Evolutionary conservation across 352 stramenopile species (phyloP).

Genomic region (Phytophthora sojae): DNA sequence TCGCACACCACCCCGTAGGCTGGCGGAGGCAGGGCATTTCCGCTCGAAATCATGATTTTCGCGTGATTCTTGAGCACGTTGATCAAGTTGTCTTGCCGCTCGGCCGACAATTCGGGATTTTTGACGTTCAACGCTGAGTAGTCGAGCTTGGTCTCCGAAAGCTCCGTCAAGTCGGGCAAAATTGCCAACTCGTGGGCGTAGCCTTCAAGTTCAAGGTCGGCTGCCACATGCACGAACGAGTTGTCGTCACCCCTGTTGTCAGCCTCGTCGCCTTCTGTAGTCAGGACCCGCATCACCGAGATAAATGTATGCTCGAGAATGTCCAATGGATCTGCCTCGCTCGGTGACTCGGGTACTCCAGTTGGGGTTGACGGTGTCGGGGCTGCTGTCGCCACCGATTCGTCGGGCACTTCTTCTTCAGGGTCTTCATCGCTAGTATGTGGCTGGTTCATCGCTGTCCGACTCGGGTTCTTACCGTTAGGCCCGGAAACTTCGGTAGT

Average conservation of each 20-base stretch:
- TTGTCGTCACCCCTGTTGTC: background rate
- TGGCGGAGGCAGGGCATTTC: constrained; percentile 5
- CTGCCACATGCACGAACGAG: background rate
- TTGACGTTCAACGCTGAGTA: background rate
- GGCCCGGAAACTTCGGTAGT: no score
- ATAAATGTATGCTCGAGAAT: background rate
- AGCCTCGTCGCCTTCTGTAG: background rate
- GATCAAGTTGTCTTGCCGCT: background rate
- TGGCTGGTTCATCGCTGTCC: no score
- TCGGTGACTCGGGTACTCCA: no score
- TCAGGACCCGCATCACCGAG: background rate
- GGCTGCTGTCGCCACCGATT: no score
- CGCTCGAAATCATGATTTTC: constrained; percentile 10
- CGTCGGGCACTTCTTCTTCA: no score
- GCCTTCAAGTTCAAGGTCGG: background rate
- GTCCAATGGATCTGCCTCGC: background rate
- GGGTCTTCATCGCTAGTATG: no score
- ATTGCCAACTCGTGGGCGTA: background rate
- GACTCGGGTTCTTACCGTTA: no score
- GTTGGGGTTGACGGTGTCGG: no score
- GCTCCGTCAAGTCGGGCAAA: background rate
- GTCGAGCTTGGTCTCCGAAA: background rate
- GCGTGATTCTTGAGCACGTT: background rate
- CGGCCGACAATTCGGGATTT: background rate
- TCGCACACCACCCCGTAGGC: constrained; percentile 12